Base-by-base conservation (phyloP, 2,329 filamentous ascomycete genomes). In the Phyllachora maydis region DNA sequence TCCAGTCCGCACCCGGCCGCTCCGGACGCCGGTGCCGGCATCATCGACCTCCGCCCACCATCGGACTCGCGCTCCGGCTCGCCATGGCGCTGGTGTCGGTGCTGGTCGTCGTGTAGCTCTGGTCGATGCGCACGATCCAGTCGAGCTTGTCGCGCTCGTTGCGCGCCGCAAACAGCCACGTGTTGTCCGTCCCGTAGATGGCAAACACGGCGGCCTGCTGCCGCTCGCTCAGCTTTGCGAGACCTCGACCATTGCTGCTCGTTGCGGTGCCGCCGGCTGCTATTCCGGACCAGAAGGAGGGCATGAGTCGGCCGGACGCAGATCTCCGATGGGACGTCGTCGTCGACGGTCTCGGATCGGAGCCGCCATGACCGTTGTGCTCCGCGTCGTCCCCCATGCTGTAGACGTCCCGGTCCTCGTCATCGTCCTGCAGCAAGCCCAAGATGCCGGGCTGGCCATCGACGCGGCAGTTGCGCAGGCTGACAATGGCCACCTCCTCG, bases 51-150 rank as follows among this genome's bases (percentile, higher is more conserved):
- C n/a, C n/a, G n/a, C n/a, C n/a, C n/a, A n/a, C n/a, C n/a, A n/a
- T n/a, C n/a, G n/a, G n/a, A n/a, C n/a, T n/a, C n/a, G n/a, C n/a
- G n/a, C n/a, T n/a, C 18, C 50, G 50, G 26, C 49, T 54, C 16
- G 40, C 47, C 11, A 44, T 39, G 10, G 44, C 44, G 30, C 48
- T 55, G 19, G 32, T 35, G 30, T 54, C 59, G 20, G 50, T 51
- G 26, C 46, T 52, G 8, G 47, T 54, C 17, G 58, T 54, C 36
- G 61, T 46, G 34, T 62, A 67, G 24, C 73, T 78, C 54, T 92
- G 76, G 47, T 98, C 88, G 36, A 98, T 81, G 39, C 76, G 74
- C 46, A 90, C 65, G 36, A 98, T 92, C 88, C 88, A 98, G 45
- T 95, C 88, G 36, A 83, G 73, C 56, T 93, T 92, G 46, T 93